Evolutionary conservation across 305 asterid species (phyloP).

Genomic region (Rubia tinctorum): DNA sequence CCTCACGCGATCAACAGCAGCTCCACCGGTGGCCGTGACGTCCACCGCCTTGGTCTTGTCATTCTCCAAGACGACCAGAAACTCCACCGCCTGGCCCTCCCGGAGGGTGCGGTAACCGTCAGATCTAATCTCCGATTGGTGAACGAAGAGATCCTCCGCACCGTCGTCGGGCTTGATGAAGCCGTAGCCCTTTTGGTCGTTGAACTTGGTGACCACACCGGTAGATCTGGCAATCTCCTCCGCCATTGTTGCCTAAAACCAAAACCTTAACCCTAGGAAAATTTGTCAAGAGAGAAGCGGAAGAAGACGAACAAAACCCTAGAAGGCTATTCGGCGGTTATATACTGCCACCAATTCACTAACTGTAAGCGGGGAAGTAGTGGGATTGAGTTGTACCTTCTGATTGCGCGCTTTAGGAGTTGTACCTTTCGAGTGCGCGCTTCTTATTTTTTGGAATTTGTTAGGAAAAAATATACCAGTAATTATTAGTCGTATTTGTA

Average conservation of each 20-base stretch:
- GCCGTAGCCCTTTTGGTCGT: conserved; percentile 67
- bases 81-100: conserved; percentile 33
- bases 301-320: background rate
- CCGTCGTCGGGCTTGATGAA: conserved; percentile 76
- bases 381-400: background rate
- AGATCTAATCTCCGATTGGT: conserved; percentile 30
- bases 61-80: conserved; percentile 7
- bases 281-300: background rate
- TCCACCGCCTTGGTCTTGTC: conserved; percentile 26
- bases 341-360: background rate
- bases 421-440: background rate
- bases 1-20: conserved; percentile 20
- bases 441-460: background rate
- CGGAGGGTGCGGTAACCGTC: conserved; percentile 24
- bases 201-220: conserved; percentile 60
- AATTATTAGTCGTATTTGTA: no score
- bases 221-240: conserved; percentile 49
- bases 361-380: background rate
- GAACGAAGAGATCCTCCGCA: conserved; percentile 61
- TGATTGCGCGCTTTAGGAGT: background rate
- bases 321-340: background rate
- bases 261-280: background rate
- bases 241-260: conserved; percentile 38
- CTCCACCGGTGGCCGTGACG: conserved; percentile 52
- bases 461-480: no score